A percentile compares a stretch with the other conserved stretches of the same genome.
Evolutionary conservation across 2,329 filamentous ascomycete species (phyloP).

Genomic region (Botryosphaeria dothidea): DNA sequence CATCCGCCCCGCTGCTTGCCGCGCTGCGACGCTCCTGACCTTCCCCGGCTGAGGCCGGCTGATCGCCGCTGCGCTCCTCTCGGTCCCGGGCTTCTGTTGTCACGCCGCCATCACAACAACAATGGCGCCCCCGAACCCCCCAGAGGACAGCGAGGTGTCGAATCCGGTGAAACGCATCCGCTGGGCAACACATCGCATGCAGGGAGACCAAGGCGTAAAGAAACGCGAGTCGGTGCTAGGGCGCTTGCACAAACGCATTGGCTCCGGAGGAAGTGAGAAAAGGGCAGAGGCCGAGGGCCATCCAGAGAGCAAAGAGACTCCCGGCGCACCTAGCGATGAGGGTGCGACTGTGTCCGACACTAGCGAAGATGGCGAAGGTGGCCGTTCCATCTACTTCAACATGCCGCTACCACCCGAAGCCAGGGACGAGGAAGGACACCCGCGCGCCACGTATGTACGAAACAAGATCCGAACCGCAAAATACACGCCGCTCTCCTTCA

Average conservation of each 20-base stretch:
- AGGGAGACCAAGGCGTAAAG: conserved; percentile 69
- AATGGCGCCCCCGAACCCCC: conserved; percentile 31
- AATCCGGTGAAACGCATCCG: conserved; percentile 75
- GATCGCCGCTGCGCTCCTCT: conserved; percentile 24
- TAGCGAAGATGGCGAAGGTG: conserved; percentile 28
- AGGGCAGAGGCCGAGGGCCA: conserved; percentile 39
- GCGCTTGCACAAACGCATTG: conserved; percentile 62
- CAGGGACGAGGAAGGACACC: conserved; percentile 78
- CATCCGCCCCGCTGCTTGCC: neutral
- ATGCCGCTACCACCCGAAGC: conserved; percentile 72
- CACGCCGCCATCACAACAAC: conserved; percentile 26
- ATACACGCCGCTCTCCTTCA: conserved; percentile 91
- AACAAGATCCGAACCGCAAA: conserved; percentile 99
- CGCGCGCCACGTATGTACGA: conserved; percentile 69
- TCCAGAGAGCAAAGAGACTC: conserved; percentile 33
- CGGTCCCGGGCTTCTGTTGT: conserved; percentile 14
- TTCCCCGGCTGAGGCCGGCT: conserved; percentile 41
- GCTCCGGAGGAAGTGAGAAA: conserved; percentile 63
- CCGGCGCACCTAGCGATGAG: conserved; percentile 27
- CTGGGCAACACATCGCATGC: conserved; percentile 94
- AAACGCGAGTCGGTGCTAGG: conserved; percentile 84
- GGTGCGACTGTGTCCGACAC: conserved; percentile 35
- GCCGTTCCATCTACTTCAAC: conserved; percentile 79
- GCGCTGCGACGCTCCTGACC: conserved; percentile 20
- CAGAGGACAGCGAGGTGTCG: conserved; percentile 53